These are phyloP conservation scores for Sodiomyces alkalinus DNA, from an alignment of 2,329 filamentous ascomycete species.

Conservation along the genomic window DNA sequence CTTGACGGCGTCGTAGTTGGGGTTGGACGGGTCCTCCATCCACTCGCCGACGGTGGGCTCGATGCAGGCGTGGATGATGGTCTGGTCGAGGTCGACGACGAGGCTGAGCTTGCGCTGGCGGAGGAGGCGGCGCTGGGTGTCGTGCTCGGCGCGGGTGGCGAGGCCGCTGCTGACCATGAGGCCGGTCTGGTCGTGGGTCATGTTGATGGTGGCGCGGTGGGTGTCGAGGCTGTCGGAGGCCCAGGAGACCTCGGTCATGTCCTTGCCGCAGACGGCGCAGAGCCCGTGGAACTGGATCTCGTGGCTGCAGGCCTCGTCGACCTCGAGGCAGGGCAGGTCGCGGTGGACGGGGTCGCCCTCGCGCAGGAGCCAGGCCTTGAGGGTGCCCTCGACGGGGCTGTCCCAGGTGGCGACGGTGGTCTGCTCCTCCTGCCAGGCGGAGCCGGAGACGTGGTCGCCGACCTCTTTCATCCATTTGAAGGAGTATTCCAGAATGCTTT, in stretches of 20 bases:
- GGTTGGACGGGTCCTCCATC: constrained; percentile 76
- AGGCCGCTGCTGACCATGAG: constrained; percentile 74
- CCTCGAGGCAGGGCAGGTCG: constrained; percentile 49
- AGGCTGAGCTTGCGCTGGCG: constrained; percentile 73
- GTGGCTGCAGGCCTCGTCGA: constrained; percentile 85
- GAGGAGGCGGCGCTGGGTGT: constrained; percentile 71
- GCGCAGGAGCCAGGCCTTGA: constrained; percentile 62
- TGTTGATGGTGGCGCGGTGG: constrained; percentile 80
- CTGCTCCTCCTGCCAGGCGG: constrained; percentile 50
- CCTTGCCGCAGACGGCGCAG: constrained; percentile 83
- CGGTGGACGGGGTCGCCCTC: constrained; percentile 48
- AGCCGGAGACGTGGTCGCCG: constrained; percentile 45
- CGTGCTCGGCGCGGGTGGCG: constrained; percentile 68
- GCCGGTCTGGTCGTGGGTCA: constrained; percentile 81
- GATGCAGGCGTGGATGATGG: constrained; percentile 94
- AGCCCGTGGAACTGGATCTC: constrained; percentile 82
- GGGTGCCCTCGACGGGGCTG: constrained; percentile 65
- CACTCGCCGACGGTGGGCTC: constrained; percentile 94
- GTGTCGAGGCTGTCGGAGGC: constrained; percentile 66
- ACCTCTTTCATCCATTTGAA: constrained; percentile 70
- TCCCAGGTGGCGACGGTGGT: constrained; percentile 66
- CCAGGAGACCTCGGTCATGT: constrained; percentile 87
- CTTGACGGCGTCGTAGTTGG: constrained; percentile 82
- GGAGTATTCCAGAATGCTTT: constrained; percentile 72
- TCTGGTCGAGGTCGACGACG: constrained; percentile 95